Evolutionary conservation across 306 rosid genomes (phyloP).

Genomic region (Phaseolus lunatus): DNA sequence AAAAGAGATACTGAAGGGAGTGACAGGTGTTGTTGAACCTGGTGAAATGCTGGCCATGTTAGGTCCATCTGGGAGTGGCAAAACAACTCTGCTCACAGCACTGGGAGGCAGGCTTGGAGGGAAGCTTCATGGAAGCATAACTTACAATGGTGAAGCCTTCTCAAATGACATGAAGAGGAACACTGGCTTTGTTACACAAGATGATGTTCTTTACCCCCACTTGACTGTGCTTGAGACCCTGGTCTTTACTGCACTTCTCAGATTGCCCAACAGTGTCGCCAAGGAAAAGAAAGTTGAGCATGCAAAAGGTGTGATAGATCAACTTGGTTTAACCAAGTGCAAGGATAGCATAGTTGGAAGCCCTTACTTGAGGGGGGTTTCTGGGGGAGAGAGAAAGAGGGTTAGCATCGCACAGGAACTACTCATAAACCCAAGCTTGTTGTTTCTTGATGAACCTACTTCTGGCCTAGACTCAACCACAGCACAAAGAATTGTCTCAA

Average conservation of each 20-base stretch:
- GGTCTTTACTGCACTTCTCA: slow-evolving; percentile 72
- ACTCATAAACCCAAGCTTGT: slow-evolving; percentile 73
- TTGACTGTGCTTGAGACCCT: slow-evolving; percentile 74
- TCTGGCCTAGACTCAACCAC: slow-evolving; percentile 84
- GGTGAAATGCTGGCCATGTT: slow-evolving; percentile 85
- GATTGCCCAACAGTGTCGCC: slow-evolving; percentile 60
- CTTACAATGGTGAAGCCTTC: slow-evolving; percentile 53
- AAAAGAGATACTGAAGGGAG: slow-evolving; percentile 63
- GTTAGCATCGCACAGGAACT: slow-evolving; percentile 87
- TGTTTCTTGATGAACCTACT: slow-evolving; percentile 83
- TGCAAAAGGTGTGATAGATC: slow-evolving; percentile 58
- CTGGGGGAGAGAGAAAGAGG: slow-evolving; percentile 87
- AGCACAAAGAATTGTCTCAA: slow-evolving; percentile 72
- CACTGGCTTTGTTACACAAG: slow-evolving; percentile 81
- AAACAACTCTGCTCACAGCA: slow-evolving; percentile 79
- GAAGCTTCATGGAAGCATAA: slow-evolving; percentile 47
- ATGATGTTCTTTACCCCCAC: slow-evolving; percentile 72
- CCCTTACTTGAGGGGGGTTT: slow-evolving; percentile 60
- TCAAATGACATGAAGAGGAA: slow-evolving; percentile 61
- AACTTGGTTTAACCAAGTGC: slow-evolving; percentile 68
- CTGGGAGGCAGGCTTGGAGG: slow-evolving; percentile 72
- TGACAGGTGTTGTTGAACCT: slow-evolving; percentile 66
- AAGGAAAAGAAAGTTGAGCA: slow-evolving; percentile 50
- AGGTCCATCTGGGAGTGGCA: slow-evolving; percentile 93
- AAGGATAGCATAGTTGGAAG: slow-evolving; percentile 65